Evolutionary conservation across 2,329 filamentous ascomycete genomes (phyloP), one percentile per base, ranked within the genome.

Genomic region (Colletotrichum musae): DNA sequence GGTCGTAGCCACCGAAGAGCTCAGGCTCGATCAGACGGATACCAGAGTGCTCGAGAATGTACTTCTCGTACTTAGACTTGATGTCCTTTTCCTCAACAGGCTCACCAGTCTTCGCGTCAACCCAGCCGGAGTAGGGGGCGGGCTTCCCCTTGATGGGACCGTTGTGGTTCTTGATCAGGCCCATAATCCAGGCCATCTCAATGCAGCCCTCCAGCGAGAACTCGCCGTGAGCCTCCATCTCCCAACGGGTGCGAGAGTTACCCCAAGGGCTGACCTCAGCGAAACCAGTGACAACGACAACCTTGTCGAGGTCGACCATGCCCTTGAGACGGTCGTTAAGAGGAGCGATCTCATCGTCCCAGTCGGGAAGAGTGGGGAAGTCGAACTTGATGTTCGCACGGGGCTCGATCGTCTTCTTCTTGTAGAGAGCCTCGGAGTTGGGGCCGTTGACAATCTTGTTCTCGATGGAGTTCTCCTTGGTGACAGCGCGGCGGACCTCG

Each of bases 161-260:
- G 75, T 98, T 98, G 86, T 97, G 94, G 82, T 99, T 97, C 88
- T 95, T 98, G 86, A 99, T 98, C 70, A 98, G 90, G 78, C 96
- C 96, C 95, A 98, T 99, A 81, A 99, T 94, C 96, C 96, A 99
- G 39, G 96, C 95, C 96, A 99, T 99, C 83, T 99, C 96, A 70
- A 99, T 92, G 77, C 96, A 98, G 36, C 96, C 96, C 82, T 99
- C 97, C 15, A 99, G 89, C 9, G 96, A 98, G 85, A 99, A 99
- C 78, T 97, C 89, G 78, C 96, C 96, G 74, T 95, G 91, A 1
- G 96, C 95, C 81, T 99, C 96, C 95, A 99, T 99, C 85, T 99
- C 96, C 96, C 96, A 99, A 71, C 96, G 91, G 53, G 96, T 99
- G 76, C 96, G 91, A 3, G 96, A 95, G 86, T 98, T 99, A 86